Percentiles rank a stretch among this genome's conserved stretches.
These are phyloP conservation scores for Acanthamoeba castellanii DNA, from an alignment of 208 protist genomes.

Conservation along the genomic window DNA sequence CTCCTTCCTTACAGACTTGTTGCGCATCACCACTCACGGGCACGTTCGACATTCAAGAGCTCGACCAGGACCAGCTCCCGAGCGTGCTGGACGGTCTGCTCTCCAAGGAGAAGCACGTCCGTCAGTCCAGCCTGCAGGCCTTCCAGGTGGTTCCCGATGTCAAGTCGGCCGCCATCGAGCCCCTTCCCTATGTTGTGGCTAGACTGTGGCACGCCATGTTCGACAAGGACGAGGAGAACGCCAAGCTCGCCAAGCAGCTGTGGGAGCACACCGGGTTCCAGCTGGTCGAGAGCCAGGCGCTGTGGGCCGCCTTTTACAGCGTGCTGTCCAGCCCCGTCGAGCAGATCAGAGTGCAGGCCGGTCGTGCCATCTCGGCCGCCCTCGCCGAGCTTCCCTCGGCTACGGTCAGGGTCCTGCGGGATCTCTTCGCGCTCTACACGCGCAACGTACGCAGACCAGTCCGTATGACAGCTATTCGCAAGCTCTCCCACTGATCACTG, in stretches of 20 bases:
- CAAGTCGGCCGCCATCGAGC: neutral
- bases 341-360: constrained; percentile 38
- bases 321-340: constrained; percentile 15
- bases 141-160: constrained; percentile 20
- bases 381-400: neutral
- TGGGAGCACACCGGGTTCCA: constrained; percentile 16
- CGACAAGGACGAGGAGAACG: constrained; percentile 71
- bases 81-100: constrained; percentile 54
- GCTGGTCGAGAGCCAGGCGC: neutral
- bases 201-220: constrained; percentile 47
- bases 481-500: neutral
- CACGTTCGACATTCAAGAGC: neutral
- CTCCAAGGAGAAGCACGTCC: constrained; percentile 62
- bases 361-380: constrained; percentile 55
- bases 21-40: neutral
- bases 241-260: constrained; percentile 5
- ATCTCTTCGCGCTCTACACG: constrained; percentile 67
- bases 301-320: constrained; percentile 43
- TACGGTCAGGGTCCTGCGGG: neutral
- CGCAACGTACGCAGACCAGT: constrained; percentile 18
- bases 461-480: neutral
- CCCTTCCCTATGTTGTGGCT: neutral
- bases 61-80: constrained; percentile 55
- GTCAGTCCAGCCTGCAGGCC: constrained; percentile 61
- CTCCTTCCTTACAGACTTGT: neutral